These are phyloP conservation scores for Leishmania martiniquensis DNA, from an alignment of 208 protist species.

Conservation along the genomic window DNA sequence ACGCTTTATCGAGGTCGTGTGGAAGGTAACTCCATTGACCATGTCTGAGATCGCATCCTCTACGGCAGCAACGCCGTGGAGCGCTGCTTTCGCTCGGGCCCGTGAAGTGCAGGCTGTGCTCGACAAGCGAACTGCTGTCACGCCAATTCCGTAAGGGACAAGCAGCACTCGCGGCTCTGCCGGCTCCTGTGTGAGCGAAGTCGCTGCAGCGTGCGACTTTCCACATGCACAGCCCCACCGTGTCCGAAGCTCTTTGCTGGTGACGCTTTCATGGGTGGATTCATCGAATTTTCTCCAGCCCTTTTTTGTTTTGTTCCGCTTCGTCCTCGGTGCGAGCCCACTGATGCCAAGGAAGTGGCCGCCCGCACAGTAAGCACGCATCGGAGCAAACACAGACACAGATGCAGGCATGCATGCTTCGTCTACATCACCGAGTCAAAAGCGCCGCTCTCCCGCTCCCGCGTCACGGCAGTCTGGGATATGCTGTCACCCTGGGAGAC, in stretches of 20 bases:
- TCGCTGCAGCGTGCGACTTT: not conserved
- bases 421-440: not conserved
- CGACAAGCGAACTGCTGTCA: constrained; percentile 12
- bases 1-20: constrained; percentile 21
- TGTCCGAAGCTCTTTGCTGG: not conserved
- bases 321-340: not conserved
- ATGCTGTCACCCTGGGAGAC: not conserved
- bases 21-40: constrained; percentile 19
- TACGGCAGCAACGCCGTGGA: constrained; percentile 10
- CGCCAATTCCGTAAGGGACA: constrained; percentile 5
- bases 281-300: no score
- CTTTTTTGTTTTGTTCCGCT: not conserved
- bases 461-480: not conserved
- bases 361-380: not conserved
- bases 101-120: constrained; percentile 16
- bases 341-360: not conserved
- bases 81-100: constrained; percentile 11
- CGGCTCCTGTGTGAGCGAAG: not conserved
- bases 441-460: not conserved
- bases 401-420: not conserved
- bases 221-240: not conserved
- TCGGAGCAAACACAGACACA: not conserved
- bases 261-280: not conserved
- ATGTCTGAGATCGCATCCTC: constrained; percentile 7
- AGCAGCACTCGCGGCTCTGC: not conserved